Base-by-base conservation (phyloP, 257 asterid genomes). In the Gentiana dahurica region DNA sequence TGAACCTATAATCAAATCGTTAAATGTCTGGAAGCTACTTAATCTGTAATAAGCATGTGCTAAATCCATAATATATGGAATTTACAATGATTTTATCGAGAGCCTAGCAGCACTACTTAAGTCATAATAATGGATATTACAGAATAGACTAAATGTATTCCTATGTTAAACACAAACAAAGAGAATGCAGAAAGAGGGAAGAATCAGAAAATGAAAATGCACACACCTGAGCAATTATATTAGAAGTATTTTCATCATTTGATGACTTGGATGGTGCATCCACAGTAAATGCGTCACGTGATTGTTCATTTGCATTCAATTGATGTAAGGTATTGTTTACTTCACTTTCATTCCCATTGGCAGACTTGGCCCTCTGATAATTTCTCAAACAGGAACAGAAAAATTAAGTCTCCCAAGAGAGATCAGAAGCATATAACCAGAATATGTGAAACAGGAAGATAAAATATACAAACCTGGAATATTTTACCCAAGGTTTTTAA, bases 401-500 rank as follows among this genome's bases (percentile, higher is more conserved):
- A 32, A 12, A 44, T 13, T 12, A 13, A 1, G 9, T 51, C 24
- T 51, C 24, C 12, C 8, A 64, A 24, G 45, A 6, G 47, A 48
- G 36, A 53, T 46, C 43, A 32, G 47, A 51, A 53, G 38, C 34
- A 51, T 49, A 53, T 48, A 36, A 4, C 33, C 11, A 38, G 62
- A 47, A 54, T 63, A 54, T 54, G 41, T 32, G 35, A n/a, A 68
- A 11, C 35, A 54, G 32, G 43, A n/a, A 55, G 51, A 64, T 58
- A 44, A 10, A 41, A 41, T 12, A 55, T 59, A 24, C 24, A 24
- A 45, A 85, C 98, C 85, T 88, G 97, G 73, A 92, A 80, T 54
- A 81, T 79, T 80, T 79, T 92, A 53, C 98, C 98, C 5, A 92
- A 90, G 63, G 95, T 81, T 77, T 92, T 92, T 67, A 92, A 75